Evolutionary conservation across 179 eudicot genomes (phyloP).

Genomic region (Beta corolliflora): DNA sequence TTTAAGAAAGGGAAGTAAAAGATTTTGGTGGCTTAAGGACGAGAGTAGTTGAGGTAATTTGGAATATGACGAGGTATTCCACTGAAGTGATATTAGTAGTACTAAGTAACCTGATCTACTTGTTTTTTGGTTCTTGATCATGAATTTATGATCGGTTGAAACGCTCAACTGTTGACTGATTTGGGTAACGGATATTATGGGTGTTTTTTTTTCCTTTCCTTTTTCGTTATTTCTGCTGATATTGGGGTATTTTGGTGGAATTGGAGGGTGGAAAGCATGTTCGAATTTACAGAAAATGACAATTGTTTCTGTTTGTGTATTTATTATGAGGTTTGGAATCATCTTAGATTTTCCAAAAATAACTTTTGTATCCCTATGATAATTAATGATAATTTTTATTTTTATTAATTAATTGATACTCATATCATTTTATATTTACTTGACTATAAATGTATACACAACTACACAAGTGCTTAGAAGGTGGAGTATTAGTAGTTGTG

Average conservation of each 20-base stretch:
- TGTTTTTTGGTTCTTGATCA: constrained; percentile 17
- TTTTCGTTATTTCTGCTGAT: background rate
- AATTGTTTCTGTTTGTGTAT: constrained; percentile 14
- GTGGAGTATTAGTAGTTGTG: no score
- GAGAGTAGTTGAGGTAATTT: constrained; percentile 21
- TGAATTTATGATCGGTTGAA: constrained; percentile 23
- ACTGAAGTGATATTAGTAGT: background rate
- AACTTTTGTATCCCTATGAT: no score
- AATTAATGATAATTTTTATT: no score
- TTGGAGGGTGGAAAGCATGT: constrained; percentile 17
- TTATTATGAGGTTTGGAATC: background rate
- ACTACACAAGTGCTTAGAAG: no score
- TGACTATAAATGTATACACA: no score
- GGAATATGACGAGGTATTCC: constrained; percentile 1
- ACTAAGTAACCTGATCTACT: background rate
- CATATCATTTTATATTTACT: no score
- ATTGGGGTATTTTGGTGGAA: constrained; percentile 4
- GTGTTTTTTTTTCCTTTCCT: background rate
- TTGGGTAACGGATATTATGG: constrained; percentile 24
- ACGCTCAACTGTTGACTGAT: constrained; percentile 38
- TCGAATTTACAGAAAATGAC: constrained; percentile 1
- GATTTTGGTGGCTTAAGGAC: background rate
- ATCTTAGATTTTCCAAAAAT: background rate
- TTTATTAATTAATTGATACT: no score
- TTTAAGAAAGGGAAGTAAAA: background rate